phyloP scores from a whole-genome alignment of 139 green algal genomes.

The Nannochloris sp. region DNA sequence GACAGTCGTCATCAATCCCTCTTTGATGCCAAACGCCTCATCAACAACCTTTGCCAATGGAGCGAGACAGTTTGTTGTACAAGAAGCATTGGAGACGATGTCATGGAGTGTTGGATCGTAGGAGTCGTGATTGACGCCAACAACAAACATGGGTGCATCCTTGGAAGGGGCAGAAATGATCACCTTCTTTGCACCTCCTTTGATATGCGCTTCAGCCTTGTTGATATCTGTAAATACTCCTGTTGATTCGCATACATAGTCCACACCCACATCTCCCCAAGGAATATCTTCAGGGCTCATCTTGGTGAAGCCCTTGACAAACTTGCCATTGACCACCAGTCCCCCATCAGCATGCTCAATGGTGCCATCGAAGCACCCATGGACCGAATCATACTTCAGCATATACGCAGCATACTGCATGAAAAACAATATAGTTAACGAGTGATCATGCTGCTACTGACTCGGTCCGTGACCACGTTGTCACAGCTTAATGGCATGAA shows the following conservation, averaged over 20 bases:
- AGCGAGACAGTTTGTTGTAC: slow-evolving; percentile 96
- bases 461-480: no score
- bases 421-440: no score
- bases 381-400: slow-evolving; percentile 84
- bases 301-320: slow-evolving; percentile 57
- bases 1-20: slow-evolving; percentile 47
- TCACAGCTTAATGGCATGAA: no score
- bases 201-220: slow-evolving; percentile 66
- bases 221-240: slow-evolving; percentile 88
- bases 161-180: slow-evolving; percentile 10
- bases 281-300: slow-evolving; percentile 75
- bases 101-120: slow-evolving; percentile 63
- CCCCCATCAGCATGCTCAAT: slow-evolving; percentile 33
- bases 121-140: slow-evolving; percentile 87
- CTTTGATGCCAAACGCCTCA: slow-evolving; percentile 73
- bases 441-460: no score
- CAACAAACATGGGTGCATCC: slow-evolving; percentile 92
- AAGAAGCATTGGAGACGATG: slow-evolving; percentile 88
- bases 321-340: slow-evolving; percentile 60
- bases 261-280: slow-evolving; percentile 64
- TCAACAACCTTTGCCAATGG: slow-evolving; percentile 90
- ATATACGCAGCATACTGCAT: slow-evolving; percentile 63
- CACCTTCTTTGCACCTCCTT: slow-evolving; percentile 83
- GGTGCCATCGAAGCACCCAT: slow-evolving; percentile 52
- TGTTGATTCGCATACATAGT: slow-evolving; percentile 86